A percentile compares a stretch with the other conserved stretches of the same genome.
Conservation (phyloP, 1,139 yeast genomes). For the Kodamaea sp. region DNA sequence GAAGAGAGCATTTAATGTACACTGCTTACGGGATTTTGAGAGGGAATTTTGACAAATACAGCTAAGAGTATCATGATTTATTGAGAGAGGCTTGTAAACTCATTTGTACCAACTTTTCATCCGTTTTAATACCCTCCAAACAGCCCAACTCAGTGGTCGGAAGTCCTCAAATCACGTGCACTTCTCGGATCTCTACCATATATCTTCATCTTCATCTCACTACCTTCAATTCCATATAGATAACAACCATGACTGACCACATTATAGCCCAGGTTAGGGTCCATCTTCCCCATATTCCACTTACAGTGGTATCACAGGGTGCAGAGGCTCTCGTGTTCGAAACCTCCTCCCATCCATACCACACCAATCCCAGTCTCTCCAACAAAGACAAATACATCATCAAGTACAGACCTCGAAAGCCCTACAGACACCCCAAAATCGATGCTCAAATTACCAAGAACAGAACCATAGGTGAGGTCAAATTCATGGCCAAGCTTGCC, state of each 20-base stretch:
- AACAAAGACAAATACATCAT: slow-evolving; percentile 52
- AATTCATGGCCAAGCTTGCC: slow-evolving; percentile 64
- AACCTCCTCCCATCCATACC: slow-evolving; percentile 69
- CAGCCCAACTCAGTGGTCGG: not conserved
- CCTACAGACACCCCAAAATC: slow-evolving; percentile 82
- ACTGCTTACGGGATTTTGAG: too few species aligned
- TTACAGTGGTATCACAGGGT: slow-evolving; percentile 78
- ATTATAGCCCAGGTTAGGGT: slow-evolving; percentile 42
- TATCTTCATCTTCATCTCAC: not conserved
- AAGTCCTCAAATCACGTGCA: not conserved
- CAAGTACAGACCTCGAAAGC: slow-evolving; percentile 86
- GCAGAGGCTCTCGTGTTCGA: slow-evolving; percentile 88
- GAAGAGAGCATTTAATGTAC: too few species aligned
- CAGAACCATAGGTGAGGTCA: slow-evolving; percentile 83
- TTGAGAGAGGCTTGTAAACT: too few species aligned
- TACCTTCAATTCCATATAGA: not conserved
- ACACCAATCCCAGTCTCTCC: slow-evolving; percentile 29
- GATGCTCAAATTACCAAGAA: slow-evolving; percentile 77
- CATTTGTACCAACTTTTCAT: too few species aligned
- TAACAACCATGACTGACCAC: slow-evolving; percentile 41
- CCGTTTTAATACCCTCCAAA: too few species aligned
- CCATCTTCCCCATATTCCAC: slow-evolving; percentile 48
- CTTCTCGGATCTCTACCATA: not conserved
- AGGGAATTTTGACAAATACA: too few species aligned
- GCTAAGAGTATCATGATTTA: too few species aligned